phyloP scores from a whole-genome alignment of 257 asterid genomes.

The Gardenia jasminoides region DNA sequence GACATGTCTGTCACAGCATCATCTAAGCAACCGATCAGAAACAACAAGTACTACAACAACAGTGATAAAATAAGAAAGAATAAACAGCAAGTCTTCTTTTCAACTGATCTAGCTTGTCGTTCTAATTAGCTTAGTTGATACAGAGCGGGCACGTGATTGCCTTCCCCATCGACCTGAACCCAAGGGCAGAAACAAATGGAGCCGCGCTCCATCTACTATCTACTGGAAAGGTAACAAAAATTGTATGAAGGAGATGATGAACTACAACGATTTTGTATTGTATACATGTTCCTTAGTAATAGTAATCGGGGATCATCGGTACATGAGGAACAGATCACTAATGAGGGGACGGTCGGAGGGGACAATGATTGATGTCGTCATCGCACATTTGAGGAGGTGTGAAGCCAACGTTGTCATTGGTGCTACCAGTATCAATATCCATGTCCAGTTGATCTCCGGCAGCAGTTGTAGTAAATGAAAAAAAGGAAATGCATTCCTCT shows the following conservation, averaged over 20 bases:
- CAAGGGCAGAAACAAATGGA: not conserved
- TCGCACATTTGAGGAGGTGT: conserved; percentile 16
- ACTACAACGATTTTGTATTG: not conserved
- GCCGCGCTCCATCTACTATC: not conserved
- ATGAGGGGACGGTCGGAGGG: not conserved
- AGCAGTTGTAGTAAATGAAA: not conserved
- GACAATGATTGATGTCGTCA: not conserved
- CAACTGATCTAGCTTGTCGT: not conserved
- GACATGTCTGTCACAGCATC: too few species aligned
- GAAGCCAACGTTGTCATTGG: too few species aligned
- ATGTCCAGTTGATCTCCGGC: not conserved
- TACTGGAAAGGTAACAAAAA: too few species aligned
- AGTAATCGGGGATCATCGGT: not conserved
- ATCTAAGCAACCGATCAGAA: too few species aligned
- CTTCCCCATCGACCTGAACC: not conserved
- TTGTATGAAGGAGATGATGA: not conserved
- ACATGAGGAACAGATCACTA: too few species aligned
- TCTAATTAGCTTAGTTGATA: too few species aligned
- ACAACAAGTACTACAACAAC: too few species aligned
- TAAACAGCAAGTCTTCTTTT: too few species aligned
- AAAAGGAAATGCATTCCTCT: conserved; percentile 28
- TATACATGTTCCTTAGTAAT: too few species aligned
- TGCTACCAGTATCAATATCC: not conserved
- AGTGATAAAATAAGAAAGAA: too few species aligned
- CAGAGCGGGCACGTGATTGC: not conserved